Conservation (phyloP, 2,329 filamentous ascomycete genomes). For the Hypoxylon sp. region DNA sequence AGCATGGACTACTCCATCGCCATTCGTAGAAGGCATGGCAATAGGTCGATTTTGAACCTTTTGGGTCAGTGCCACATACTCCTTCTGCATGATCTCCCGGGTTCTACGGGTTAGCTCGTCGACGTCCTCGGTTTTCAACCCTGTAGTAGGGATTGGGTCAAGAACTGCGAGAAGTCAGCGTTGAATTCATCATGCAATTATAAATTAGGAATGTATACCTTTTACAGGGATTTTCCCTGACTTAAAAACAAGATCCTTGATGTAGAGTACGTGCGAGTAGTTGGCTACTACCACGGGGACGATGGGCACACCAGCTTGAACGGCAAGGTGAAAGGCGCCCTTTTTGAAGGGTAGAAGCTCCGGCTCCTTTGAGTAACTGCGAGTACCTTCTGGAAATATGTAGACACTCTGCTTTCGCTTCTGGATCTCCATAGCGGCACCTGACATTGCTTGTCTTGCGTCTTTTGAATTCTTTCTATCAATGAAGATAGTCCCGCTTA, state of each 20-base stretch:
- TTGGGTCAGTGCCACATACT: constrained; percentile 69
- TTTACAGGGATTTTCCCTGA: constrained; percentile 81
- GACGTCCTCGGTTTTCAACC: constrained; percentile 81
- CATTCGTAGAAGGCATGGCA: constrained; percentile 47
- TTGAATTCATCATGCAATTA: neutral
- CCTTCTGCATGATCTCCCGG: constrained; percentile 81
- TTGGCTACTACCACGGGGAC: constrained; percentile 87
- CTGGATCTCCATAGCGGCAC: constrained; percentile 85
- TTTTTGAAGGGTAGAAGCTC: constrained; percentile 97
- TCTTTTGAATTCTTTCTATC: constrained; percentile 88
- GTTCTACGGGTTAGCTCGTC: constrained; percentile 78
- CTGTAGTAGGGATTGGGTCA: constrained; percentile 82
- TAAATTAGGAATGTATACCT: constrained; percentile 64
- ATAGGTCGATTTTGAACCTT: constrained; percentile 62
- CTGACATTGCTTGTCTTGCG: constrained; percentile 86
- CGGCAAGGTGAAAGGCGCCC: constrained; percentile 94
- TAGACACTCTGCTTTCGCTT: constrained; percentile 80
- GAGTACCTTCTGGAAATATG: constrained; percentile 93
- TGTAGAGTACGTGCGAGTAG: constrained; percentile 80
- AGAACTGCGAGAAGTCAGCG: constrained; percentile 69
- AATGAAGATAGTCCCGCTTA: constrained; percentile 94
- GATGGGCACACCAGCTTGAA: constrained; percentile 94
- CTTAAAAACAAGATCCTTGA: constrained; percentile 75
- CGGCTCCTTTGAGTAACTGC: constrained; percentile 88
- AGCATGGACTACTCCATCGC: constrained; percentile 53